Base-by-base conservation (phyloP, 148 eudicot genomes). In the Limonium bicolor region DNA sequence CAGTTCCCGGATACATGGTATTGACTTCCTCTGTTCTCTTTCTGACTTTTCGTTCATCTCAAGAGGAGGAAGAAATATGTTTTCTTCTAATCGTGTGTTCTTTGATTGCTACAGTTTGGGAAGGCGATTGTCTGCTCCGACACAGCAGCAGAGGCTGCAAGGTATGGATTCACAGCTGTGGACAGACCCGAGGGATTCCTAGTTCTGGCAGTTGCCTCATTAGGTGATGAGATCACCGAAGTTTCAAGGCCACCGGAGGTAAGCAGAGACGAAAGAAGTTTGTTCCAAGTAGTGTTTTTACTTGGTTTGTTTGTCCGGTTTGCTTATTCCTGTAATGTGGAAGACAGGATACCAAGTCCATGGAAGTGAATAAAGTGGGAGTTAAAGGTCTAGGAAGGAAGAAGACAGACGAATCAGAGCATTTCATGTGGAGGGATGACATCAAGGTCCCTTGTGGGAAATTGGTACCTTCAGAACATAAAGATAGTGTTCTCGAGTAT, bases 1-100 rank as follows among this genome's bases (percentile, higher is more conserved):
- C 94, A 2, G 81, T 70, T 7, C 77, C 84, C 2, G 94, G 94
- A 40, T 88, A 80, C 45, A 80, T 88, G 96, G 92, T 88, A 59
- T 27, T 0, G n/a, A 1, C 1, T 39, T 42, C 14, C 23, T 36
- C 39, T 5, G 39, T 3, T 17, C 27, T 2, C 24, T 40, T 12
- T 33, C 21, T 25, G 11, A 3, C 6, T 12, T 42, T 14, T 8
- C 15, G 5, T 0, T 2, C 1, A 41, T 10, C 46, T 41, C n/a
- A n/a, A n/a, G n/a, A n/a, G n/a, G n/a, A n/a, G n/a, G n/a, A n/a
- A n/a, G n/a, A n/a, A 41, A 40, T 23, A 7, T 19, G 10, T 14
- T 41, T 10, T 7, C 13, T 3, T 5, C 27, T 20, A 20, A n/a
- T 36, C 10, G 14, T 32, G 21, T 4, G 17, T 2, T 13, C 23